Conservation (phyloP, 2,329 filamentous ascomycete genomes). For the Pseudogymnoascus sp. region DNA sequence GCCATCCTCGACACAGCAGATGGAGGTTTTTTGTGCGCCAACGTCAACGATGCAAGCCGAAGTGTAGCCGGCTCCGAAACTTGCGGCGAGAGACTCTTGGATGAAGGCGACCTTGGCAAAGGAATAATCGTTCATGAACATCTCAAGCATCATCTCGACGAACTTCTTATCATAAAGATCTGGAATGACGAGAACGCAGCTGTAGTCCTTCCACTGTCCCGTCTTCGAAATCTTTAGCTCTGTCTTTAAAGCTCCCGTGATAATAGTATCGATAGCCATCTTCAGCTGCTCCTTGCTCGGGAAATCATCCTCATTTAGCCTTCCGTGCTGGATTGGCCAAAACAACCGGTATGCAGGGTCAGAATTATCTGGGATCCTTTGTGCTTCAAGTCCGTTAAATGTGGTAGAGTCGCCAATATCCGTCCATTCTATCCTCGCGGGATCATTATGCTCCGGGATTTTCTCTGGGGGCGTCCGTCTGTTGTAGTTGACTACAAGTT, state of each 20-base stretch:
- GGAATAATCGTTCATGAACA: constrained; percentile 80
- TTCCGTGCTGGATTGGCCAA: constrained; percentile 83
- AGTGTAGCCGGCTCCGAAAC: constrained; percentile 90
- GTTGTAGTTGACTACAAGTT: constrained; percentile 92
- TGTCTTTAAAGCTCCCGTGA: constrained; percentile 79
- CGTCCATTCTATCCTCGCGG: constrained; percentile 91
- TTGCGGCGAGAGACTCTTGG: constrained; percentile 90
- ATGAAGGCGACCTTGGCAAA: constrained; percentile 88
- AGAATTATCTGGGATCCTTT: constrained; percentile 83
- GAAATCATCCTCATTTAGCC: constrained; percentile 88
- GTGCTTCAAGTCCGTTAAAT: constrained; percentile 73
- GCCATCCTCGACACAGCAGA: constrained; percentile 94
- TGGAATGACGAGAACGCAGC: constrained; percentile 93
- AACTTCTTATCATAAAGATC: constrained; percentile 95
- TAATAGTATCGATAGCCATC: constrained; percentile 77
- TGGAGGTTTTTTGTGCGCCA: constrained; percentile 92
- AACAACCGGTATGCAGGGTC: constrained; percentile 82
- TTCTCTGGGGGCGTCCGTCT: constrained; percentile 72
- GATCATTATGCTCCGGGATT: constrained; percentile 92
- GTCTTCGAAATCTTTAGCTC: constrained; percentile 72
- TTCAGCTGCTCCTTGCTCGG: constrained; percentile 68
- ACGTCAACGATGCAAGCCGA: constrained; percentile 93
- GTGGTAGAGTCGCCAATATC: constrained; percentile 59
- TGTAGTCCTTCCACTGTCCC: constrained; percentile 81
- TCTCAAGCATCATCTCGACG: constrained; percentile 74